Percentiles rank a stretch among this genome's conserved stretches.
These are phyloP conservation scores for Aspergillus bridgeri DNA, from an alignment of 495 filamentous ascomycete genomes.

Conservation along the genomic window DNA sequence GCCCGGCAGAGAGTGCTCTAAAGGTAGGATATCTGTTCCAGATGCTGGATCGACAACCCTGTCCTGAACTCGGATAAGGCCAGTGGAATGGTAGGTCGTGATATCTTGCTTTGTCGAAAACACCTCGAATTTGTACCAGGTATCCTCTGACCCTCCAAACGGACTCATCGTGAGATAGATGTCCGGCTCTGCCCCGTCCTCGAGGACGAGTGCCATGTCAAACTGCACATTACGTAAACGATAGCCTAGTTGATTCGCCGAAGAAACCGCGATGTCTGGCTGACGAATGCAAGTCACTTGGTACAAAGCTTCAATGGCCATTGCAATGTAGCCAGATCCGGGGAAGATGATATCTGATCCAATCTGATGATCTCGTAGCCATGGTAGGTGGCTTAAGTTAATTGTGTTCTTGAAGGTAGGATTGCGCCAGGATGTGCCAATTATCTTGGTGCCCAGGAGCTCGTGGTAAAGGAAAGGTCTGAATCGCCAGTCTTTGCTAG, in stretches of 20 bases:
- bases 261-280: neutral
- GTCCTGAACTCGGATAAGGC: slow-evolving; percentile 22
- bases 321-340: slow-evolving; percentile 40
- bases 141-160: slow-evolving; percentile 14
- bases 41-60: neutral
- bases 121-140: slow-evolving; percentile 1
- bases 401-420: slow-evolving; percentile 41
- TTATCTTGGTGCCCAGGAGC: slow-evolving; percentile 38
- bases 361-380: slow-evolving; percentile 48
- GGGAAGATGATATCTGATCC: slow-evolving; percentile 43
- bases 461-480: slow-evolving; percentile 43
- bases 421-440: slow-evolving; percentile 31
- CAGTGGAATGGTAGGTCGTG: slow-evolving; percentile 17
- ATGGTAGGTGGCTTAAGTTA: slow-evolving; percentile 38
- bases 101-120: slow-evolving; percentile 19
- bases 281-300: slow-evolving; percentile 12
- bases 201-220: slow-evolving; percentile 1
- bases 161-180: slow-evolving; percentile 14
- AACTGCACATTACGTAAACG: slow-evolving; percentile 3
- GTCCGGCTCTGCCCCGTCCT: slow-evolving; percentile 1
- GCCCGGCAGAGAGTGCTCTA: neutral
- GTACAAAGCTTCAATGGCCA: slow-evolving; percentile 45
- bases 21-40: neutral
- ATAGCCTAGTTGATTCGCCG: neutral
- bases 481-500: slow-evolving; percentile 40